phyloP scores from a whole-genome alignment of 495 filamentous ascomycete species.

The Staphylotrichum tortipilum region DNA sequence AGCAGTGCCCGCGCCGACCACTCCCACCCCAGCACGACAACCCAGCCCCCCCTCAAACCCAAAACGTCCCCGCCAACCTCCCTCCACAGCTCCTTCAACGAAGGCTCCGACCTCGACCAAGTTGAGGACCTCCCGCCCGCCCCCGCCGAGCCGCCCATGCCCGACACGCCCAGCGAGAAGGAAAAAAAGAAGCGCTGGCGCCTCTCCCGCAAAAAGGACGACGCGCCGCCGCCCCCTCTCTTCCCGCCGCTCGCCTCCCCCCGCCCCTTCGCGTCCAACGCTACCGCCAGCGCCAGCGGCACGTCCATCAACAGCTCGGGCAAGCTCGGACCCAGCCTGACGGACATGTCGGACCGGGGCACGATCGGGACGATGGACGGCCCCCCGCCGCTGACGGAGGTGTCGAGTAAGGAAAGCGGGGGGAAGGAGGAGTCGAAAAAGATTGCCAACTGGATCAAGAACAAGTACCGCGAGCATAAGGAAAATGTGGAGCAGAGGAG shows the following conservation, averaged over 20 bases:
- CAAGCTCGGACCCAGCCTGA: constrained; percentile 45
- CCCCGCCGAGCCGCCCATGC: constrained; percentile 24
- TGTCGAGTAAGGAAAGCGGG: constrained; percentile 42
- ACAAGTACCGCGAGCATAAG: constrained; percentile 70
- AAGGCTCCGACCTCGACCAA: constrained; percentile 68
- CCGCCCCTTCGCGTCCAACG: constrained; percentile 47
- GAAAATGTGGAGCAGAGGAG: constrained; percentile 54
- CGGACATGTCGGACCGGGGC: constrained; percentile 40
- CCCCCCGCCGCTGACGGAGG: constrained; percentile 26
- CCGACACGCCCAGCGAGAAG: constrained; percentile 52
- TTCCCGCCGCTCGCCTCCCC: constrained; percentile 39
- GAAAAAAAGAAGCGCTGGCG: constrained; percentile 69
- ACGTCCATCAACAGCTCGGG: constrained; percentile 56
- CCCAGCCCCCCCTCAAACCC: constrained; percentile 50
- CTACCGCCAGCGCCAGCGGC: constrained; percentile 58
- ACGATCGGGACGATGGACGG: constrained; percentile 21
- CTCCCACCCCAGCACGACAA: constrained; percentile 24
- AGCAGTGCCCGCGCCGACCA: constrained; percentile 5
- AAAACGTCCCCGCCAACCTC: constrained; percentile 61
- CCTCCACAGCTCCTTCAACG: constrained; percentile 66
- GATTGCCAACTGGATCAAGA: constrained; percentile 75
- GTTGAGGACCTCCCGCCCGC: constrained; percentile 42
- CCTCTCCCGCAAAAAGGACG: constrained; percentile 57
- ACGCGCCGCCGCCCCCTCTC: constrained; percentile 21
- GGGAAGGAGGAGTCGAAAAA: constrained; percentile 54